A percentile compares a stretch with the other conserved stretches of the same genome.
These are phyloP conservation scores for Pouteria glomerata DNA, from an alignment of 148 eudicot genomes.

Conservation along the genomic window DNA sequence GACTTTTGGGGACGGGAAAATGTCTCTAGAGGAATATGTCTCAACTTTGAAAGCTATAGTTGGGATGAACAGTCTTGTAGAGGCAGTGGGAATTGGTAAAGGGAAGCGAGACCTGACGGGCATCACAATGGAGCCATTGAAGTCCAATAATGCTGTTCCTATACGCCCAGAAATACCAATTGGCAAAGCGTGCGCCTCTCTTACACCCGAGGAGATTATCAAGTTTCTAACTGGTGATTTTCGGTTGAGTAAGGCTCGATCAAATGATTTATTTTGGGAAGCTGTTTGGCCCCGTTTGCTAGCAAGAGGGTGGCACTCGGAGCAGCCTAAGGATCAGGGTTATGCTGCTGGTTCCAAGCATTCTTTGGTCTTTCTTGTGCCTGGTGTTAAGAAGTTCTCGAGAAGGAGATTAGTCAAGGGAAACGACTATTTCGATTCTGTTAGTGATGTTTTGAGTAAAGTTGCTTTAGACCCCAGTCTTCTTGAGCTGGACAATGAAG, in stretches of 20 bases:
- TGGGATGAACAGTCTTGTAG: constrained; percentile 49
- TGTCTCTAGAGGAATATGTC: constrained; percentile 49
- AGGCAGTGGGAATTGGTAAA: constrained; percentile 71
- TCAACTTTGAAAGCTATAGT: constrained; percentile 53
- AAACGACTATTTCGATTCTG: constrained; percentile 67
- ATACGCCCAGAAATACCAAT: constrained; percentile 52
- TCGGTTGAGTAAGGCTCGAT: constrained; percentile 76
- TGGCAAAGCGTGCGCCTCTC: constrained; percentile 72
- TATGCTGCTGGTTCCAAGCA: constrained; percentile 34
- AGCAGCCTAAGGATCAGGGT: constrained; percentile 47
- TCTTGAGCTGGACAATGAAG: constrained; percentile 54
- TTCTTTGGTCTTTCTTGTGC: constrained; percentile 69
- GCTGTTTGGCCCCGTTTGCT: constrained; percentile 97
- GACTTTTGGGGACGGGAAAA: constrained; percentile 52
- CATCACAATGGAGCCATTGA: constrained; percentile 43
- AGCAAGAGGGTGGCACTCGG: constrained; percentile 93
- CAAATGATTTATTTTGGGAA: constrained; percentile 91
- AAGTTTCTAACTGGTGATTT: constrained; percentile 68
- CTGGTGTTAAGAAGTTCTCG: constrained; percentile 73
- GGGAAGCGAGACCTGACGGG: constrained; percentile 71
- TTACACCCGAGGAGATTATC: constrained; percentile 57
- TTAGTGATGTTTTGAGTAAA: constrained; percentile 61
- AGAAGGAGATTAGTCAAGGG: constrained; percentile 68
- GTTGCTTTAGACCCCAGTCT: constrained; percentile 63
- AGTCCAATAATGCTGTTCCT: constrained; percentile 28